A percentile compares a stretch with the other conserved stretches of the same genome.
These are phyloP conservation scores for Fusarium pilosicola DNA, from an alignment of 2,329 filamentous ascomycete genomes.

Conservation along the genomic window DNA sequence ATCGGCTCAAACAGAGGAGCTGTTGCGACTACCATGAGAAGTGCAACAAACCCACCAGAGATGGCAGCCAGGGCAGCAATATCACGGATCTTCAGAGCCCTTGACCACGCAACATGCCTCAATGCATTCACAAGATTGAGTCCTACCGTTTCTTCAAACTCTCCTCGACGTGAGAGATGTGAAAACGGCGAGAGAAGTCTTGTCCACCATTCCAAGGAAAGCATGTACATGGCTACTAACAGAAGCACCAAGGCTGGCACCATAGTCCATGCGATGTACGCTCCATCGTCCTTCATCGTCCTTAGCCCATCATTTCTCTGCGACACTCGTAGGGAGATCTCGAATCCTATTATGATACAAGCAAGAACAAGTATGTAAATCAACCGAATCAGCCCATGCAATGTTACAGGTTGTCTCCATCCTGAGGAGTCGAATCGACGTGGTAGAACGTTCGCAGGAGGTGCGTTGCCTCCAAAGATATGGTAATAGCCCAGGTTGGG, in stretches of 20 bases:
- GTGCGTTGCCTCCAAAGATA: conserved; percentile 41
- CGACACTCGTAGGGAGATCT: conserved; percentile 48
- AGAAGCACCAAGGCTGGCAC: conserved; percentile 46
- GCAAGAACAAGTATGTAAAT: conserved; percentile 42
- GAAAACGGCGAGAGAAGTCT: conserved; percentile 49
- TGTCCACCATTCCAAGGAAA: conserved; percentile 46
- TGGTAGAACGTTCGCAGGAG: conserved; percentile 14
- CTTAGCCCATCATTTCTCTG: conserved; percentile 44
- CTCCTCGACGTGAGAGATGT: conserved; percentile 41
- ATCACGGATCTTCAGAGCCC: conserved; percentile 43
- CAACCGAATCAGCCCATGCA: conserved; percentile 45
- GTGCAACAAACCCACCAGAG: conserved; percentile 41
- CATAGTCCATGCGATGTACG: conserved; percentile 51
- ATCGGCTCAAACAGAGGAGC: conserved; percentile 48
- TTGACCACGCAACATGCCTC: conserved; percentile 41
- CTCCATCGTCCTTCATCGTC: conserved; percentile 42
- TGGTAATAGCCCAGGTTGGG: conserved; percentile 41
- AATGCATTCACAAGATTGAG: conserved; percentile 49
- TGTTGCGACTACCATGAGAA: conserved; percentile 47
- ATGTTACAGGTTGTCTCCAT: conserved; percentile 46
- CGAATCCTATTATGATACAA: conserved; percentile 48
- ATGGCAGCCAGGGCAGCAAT: conserved; percentile 44
- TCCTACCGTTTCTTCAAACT: conserved; percentile 45
- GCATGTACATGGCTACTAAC: conserved; percentile 46
- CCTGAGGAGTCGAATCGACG: conserved; percentile 37